phyloP scores from a whole-genome alignment of 1,139 yeast species.

The Suhomyces bribrorum region DNA sequence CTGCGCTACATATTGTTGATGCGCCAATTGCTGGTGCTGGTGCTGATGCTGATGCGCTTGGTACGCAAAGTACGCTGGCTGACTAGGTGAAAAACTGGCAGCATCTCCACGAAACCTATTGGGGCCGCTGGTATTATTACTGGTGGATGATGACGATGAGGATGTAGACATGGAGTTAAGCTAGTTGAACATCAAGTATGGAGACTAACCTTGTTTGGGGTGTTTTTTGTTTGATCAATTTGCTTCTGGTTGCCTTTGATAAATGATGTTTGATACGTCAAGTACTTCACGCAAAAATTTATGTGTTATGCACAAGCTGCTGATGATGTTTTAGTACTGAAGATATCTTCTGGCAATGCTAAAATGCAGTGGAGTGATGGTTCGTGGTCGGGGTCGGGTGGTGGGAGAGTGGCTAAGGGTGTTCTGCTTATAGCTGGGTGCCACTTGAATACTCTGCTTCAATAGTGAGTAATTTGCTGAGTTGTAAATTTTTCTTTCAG shows the following conservation, averaged over 20 bases:
- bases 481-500: conserved; percentile 11
- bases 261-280: no score
- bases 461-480: conserved; percentile 4
- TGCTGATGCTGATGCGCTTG: conserved; percentile 19
- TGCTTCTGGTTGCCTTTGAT: no score
- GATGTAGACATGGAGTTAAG: conserved; percentile 14
- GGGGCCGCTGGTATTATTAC: conserved; percentile 27
- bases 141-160: conserved; percentile 23
- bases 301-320: no score
- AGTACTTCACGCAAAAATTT: no score
- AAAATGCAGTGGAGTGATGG: background rate
- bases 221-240: background rate
- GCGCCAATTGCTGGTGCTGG: conserved; percentile 21
- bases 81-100: conserved; percentile 42
- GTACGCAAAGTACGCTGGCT: conserved; percentile 16
- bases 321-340: no score
- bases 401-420: background rate
- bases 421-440: background rate
- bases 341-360: no score
- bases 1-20: conserved; percentile 15
- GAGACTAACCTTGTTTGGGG: background rate
- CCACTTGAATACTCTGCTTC: background rate
- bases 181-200: conserved; percentile 12
- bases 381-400: background rate
- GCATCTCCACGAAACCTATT: conserved; percentile 47